phyloP scores from a whole-genome alignment of 225 moss, liverwort and hornwort species.

The Lunularia cruciata region DNA sequence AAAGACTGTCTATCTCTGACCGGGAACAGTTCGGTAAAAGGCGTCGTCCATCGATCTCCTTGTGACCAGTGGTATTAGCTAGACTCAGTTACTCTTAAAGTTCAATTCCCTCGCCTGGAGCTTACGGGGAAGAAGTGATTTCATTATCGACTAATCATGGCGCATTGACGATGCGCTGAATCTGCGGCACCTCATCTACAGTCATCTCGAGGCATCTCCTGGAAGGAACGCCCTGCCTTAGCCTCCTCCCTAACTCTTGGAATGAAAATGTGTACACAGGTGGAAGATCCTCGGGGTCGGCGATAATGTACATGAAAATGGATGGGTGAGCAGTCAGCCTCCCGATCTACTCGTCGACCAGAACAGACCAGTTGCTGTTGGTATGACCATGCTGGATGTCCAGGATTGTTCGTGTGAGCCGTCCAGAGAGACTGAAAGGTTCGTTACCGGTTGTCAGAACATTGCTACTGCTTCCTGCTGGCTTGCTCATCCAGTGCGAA shows the following conservation, averaged over 20 bases:
- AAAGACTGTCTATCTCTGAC: neutral
- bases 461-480: conserved; percentile 43
- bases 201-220: too few species aligned
- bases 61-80: neutral
- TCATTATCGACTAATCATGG: too few species aligned
- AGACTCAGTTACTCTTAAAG: neutral
- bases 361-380: conserved; percentile 65
- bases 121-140: too few species aligned
- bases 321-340: neutral
- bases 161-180: neutral
- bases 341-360: conserved; percentile 41
- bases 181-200: neutral
- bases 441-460: conserved; percentile 28
- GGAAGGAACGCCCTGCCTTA: too few species aligned
- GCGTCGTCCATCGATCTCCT: neutral
- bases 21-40: neutral
- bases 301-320: neutral
- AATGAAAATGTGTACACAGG: neutral
- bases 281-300: neutral
- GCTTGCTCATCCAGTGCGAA: conserved; percentile 59
- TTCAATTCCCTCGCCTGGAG: too few species aligned
- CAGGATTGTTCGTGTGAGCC: conserved; percentile 57
- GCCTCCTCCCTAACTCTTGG: neutral
- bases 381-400: conserved; percentile 76
- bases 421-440: conserved; percentile 78